phyloP scores from a whole-genome alignment of 2,329 filamentous ascomycete species.

The Aspergillus sp. region DNA sequence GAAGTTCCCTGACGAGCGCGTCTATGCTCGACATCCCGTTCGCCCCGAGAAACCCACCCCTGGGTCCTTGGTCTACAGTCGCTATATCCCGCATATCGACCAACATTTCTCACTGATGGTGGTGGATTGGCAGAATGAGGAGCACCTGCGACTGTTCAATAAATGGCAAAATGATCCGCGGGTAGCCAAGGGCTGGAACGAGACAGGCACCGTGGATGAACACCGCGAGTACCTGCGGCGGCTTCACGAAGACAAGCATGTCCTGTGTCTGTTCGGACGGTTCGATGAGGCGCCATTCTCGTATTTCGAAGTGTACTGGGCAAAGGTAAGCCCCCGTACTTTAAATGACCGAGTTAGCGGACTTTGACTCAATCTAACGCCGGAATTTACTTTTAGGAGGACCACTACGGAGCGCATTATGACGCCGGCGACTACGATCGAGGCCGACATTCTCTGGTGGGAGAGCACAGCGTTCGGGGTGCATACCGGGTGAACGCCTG shows the following conservation, averaged over 20 bases:
- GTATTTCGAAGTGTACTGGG: slow-evolving; percentile 82
- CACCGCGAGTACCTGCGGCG: slow-evolving; percentile 70
- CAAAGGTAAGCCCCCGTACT: slow-evolving; percentile 49
- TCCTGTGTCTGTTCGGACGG: slow-evolving; percentile 57
- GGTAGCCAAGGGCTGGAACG: slow-evolving; percentile 77
- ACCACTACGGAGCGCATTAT: slow-evolving; percentile 60
- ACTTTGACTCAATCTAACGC: neutral
- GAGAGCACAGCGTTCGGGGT: slow-evolving; percentile 55
- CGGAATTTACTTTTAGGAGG: slow-evolving; percentile 46
- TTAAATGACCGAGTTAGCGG: neutral
- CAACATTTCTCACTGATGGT: slow-evolving; percentile 78
- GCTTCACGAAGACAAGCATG: slow-evolving; percentile 69
- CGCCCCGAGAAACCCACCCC: slow-evolving; percentile 70
- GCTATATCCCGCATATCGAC: slow-evolving; percentile 72
- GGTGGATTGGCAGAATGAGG: slow-evolving; percentile 63
- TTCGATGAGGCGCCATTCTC: slow-evolving; percentile 72
- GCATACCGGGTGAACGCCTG: slow-evolving; percentile 57
- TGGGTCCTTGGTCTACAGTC: slow-evolving; percentile 71
- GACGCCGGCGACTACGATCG: slow-evolving; percentile 57
- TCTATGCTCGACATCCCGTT: slow-evolving; percentile 67
- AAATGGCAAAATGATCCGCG: slow-evolving; percentile 82
- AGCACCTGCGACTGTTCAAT: slow-evolving; percentile 71
- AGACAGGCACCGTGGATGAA: slow-evolving; percentile 72
- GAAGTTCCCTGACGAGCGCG: slow-evolving; percentile 47
- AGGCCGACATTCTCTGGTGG: slow-evolving; percentile 61